Evolutionary conservation across 2,329 filamentous ascomycete genomes (phyloP).

Genomic region (Truncatella angustata): DNA sequence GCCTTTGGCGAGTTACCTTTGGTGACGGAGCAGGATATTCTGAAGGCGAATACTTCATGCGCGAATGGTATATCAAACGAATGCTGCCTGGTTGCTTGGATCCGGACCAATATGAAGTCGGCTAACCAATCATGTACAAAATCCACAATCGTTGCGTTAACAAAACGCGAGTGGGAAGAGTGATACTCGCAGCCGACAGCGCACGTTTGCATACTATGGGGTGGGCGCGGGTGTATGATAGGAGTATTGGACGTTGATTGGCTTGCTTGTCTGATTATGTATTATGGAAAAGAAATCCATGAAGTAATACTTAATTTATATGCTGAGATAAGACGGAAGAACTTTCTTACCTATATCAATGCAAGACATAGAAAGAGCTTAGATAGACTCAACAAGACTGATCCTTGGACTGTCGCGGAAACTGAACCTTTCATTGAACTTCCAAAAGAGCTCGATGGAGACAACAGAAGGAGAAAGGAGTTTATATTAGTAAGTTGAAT

Average conservation of each 20-base stretch:
- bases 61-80: constrained; percentile 1
- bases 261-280: constrained; percentile 9
- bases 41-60: constrained; percentile 11
- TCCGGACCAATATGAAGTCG: constrained; percentile 9
- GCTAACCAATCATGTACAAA: constrained; percentile 10
- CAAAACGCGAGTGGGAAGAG: constrained; percentile 8
- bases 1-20: constrained; percentile 11
- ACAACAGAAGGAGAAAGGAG: not conserved
- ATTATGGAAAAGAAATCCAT: constrained; percentile 3
- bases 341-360: not conserved
- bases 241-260: constrained; percentile 11
- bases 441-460: not conserved
- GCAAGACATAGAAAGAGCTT: not conserved
- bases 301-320: not conserved
- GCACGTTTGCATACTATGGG: constrained; percentile 12
- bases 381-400: not conserved
- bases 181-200: constrained; percentile 12
- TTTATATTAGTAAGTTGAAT: not conserved
- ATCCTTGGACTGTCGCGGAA: not conserved
- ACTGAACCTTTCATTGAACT: not conserved
- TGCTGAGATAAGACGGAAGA: not conserved
- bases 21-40: constrained; percentile 8
- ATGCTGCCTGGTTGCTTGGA: not conserved
- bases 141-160: constrained; percentile 11
- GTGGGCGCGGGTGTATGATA: constrained; percentile 11